phyloP scores from a whole-genome alignment of 2,329 filamentous ascomycete species.

The Verticillium tricorpus region DNA sequence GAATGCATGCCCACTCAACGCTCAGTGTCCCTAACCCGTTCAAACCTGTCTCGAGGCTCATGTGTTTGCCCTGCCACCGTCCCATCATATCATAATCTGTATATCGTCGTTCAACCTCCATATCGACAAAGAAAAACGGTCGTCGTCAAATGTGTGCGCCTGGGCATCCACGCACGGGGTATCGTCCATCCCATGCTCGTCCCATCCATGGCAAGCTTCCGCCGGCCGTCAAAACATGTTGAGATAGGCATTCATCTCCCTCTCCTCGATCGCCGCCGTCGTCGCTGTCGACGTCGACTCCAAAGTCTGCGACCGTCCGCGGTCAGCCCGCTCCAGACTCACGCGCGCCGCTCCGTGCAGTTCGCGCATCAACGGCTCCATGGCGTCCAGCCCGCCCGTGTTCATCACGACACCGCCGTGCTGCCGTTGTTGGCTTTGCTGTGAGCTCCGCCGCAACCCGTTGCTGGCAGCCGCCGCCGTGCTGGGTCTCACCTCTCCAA shows the following conservation, averaged over 20 bases:
- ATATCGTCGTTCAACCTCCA: not conserved
- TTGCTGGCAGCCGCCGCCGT: not conserved
- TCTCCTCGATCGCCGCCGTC: not conserved
- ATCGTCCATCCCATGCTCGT: not conserved
- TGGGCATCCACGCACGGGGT: not conserved
- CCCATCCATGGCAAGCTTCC: not conserved
- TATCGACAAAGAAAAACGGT: not conserved
- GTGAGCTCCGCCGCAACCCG: not conserved
- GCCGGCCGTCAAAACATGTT: conserved; percentile 4
- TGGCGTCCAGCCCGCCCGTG: conserved; percentile 27
- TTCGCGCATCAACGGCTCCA: conserved; percentile 42
- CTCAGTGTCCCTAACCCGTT: not conserved
- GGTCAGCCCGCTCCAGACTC: conserved; percentile 7
- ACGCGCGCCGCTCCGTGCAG: conserved; percentile 17
- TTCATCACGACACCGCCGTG: not conserved
- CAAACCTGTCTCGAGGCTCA: not conserved
- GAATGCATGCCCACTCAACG: not conserved
- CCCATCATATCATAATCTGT: not conserved
- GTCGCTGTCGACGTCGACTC: not conserved
- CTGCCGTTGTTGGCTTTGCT: not conserved
- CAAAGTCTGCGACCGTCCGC: not conserved
- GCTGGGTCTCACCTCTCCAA: not conserved
- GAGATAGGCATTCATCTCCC: conserved; percentile 4
- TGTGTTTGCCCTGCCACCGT: not conserved
- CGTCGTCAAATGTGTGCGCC: not conserved